Base-by-base conservation (phyloP, 768 basidiomycete genomes). In the Termitomyces sp. region DNA sequence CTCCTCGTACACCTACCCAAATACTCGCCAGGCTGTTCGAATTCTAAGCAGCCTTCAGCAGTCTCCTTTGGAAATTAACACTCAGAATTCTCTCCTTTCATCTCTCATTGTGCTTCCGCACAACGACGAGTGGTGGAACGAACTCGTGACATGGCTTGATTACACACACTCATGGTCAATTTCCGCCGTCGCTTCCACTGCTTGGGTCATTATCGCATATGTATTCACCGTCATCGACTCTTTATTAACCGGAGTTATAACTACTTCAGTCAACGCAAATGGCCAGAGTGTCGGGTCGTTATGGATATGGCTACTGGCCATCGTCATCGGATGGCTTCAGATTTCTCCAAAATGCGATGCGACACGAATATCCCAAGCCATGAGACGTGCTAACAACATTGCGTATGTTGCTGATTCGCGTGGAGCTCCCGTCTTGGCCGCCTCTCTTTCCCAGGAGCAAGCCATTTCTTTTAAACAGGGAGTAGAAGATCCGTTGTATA, bases 291-390 rank as follows among this genome's bases (percentile, higher is more conserved):
- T 73, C 5, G 75, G 75, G 0, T 72, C 74, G 3, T 61, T 69
- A 7, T 79, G 73, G 75, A 64, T 78, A n/a, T 79, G 76, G 76
- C 61, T 79, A 5, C 44, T 78, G 10, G 71, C 77, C 0, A 63
- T 79, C 10, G 70, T 76, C 15, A 61, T 71, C 12, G 74, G 76
- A 1, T 78, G 77, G 76, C 62, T 79, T 18, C 64, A 70, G 45
- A 63, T 77, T 12, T 71, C 72, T 1, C 77, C 76, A 0, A 76
- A 75, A 63, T 77, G 71, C 39, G 71, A 76, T 56, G 62, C 63
- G 10, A 25, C 25, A 1, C 72, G 72, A 2, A 58, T 77, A 13
- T 35, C 42, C 27, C 56, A 59, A 11, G 73, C 71, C 7, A 40
- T 75, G 31, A 47, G 63, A 18, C 53, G 58, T 3, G 73, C 72